These are phyloP conservation scores for Corylus heterophylla DNA, from an alignment of 306 rosid species.

Conservation along the genomic window DNA sequence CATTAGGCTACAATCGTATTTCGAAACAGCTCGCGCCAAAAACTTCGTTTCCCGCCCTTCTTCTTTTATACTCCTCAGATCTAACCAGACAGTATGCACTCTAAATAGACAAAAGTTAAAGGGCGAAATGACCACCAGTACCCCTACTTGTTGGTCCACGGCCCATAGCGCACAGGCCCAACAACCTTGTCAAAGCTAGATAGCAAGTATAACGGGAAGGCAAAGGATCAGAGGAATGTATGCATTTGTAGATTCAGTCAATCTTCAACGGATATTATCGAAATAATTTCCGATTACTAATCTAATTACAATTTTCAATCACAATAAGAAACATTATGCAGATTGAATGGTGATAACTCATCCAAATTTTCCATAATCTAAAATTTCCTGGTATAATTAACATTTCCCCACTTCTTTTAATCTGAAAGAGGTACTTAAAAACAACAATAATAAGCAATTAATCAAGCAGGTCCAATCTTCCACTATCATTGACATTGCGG, in stretches of 20 bases:
- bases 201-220: too few species aligned
- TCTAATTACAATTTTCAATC: too few species aligned
- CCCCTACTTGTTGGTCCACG: neutral
- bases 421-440: constrained; percentile 26
- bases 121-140: neutral
- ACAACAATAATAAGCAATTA: constrained; percentile 19
- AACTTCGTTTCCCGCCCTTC: constrained; percentile 22
- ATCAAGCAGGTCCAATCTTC: neutral
- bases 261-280: neutral
- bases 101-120: too few species aligned
- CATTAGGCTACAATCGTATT: neutral
- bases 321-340: neutral
- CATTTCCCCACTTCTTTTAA: neutral
- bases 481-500: constrained; percentile 53
- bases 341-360: too few species aligned
- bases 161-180: neutral
- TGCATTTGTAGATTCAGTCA: too few species aligned
- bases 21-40: neutral
- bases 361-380: too few species aligned
- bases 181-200: neutral
- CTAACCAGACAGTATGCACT: too few species aligned
- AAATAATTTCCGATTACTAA: too few species aligned
- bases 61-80: neutral
- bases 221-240: too few species aligned
- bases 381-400: neutral